Evolutionary conservation across 164 flowering plant genomes (phyloP).

Genomic region (Piper betle): DNA sequence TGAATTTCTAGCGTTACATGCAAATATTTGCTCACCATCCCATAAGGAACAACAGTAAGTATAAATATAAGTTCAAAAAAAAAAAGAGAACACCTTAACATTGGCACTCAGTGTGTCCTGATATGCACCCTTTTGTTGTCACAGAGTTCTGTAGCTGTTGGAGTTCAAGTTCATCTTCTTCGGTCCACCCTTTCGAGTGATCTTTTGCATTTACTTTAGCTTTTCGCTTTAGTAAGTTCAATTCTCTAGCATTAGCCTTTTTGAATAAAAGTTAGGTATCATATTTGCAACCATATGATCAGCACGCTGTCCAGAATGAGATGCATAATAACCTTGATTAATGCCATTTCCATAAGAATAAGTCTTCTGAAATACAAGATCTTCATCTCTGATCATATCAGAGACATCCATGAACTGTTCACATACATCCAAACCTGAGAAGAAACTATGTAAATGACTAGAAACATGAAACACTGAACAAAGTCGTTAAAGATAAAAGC

Average conservation of each 20-base stretch:
- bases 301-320: conserved; percentile 36
- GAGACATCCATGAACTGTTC: conserved; percentile 98
- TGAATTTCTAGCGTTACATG: too few species aligned
- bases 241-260: conserved; percentile 84
- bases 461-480: background rate
- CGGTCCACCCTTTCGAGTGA: conserved; percentile 61
- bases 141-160: conserved; percentile 27
- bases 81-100: conserved; percentile 15
- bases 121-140: conserved; percentile 32
- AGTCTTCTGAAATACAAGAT: conserved; percentile 49
- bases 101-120: conserved; percentile 26
- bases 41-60: background rate
- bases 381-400: conserved; percentile 95
- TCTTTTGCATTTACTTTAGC: conserved; percentile 82
- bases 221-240: conserved; percentile 80
- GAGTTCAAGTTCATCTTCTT: conserved; percentile 52
- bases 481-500: background rate
- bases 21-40: background rate
- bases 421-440: conserved; percentile 78
- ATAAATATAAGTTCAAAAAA: background rate
- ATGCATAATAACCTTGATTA: conserved; percentile 28
- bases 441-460: background rate
- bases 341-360: conserved; percentile 42
- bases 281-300: conserved; percentile 57
- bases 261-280: conserved; percentile 50